phyloP scores from a whole-genome alignment of 2,329 filamentous ascomycete species.

The Chaetomium olivaceum region DNA sequence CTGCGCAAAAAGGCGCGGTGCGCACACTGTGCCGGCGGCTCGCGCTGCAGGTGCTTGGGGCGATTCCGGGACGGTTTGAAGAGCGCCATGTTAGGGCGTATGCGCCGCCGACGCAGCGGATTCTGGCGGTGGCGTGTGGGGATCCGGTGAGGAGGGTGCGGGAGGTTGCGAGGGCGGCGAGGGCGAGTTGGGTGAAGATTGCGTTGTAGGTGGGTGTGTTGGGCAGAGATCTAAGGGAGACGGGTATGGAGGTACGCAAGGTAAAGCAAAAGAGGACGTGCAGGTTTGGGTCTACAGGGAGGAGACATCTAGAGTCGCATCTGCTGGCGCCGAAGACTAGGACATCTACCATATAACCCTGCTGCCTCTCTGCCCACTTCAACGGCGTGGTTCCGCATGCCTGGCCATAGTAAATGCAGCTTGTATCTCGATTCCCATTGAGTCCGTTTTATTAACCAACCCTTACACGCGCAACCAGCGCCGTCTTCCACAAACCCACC shows the following conservation, averaged over 20 bases:
- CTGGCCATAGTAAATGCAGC: background rate
- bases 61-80: constrained; percentile 52
- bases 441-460: background rate
- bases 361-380: background rate
- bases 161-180: constrained; percentile 50
- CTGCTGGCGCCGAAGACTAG: background rate
- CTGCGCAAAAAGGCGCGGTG: constrained; percentile 16
- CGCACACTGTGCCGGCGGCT: constrained; percentile 45
- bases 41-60: constrained; percentile 50
- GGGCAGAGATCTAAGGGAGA: constrained; percentile 16
- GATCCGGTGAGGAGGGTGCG: constrained; percentile 56
- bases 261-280: too few species aligned
- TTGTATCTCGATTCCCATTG: background rate
- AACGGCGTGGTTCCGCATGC: background rate
- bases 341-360: background rate
- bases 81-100: constrained; percentile 48
- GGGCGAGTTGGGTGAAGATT: constrained; percentile 50
- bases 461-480: background rate
- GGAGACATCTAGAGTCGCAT: background rate
- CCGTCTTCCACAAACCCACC: background rate
- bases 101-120: constrained; percentile 47
- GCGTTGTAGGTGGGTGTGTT: constrained; percentile 23
- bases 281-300: background rate
- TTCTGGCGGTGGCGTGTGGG: constrained; percentile 54
- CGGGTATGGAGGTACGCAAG: background rate